A percentile compares a stretch with the other conserved stretches of the same genome.
Evolutionary conservation across 768 basidiomycete species (phyloP).

Genomic region (Suillus weaverae): DNA sequence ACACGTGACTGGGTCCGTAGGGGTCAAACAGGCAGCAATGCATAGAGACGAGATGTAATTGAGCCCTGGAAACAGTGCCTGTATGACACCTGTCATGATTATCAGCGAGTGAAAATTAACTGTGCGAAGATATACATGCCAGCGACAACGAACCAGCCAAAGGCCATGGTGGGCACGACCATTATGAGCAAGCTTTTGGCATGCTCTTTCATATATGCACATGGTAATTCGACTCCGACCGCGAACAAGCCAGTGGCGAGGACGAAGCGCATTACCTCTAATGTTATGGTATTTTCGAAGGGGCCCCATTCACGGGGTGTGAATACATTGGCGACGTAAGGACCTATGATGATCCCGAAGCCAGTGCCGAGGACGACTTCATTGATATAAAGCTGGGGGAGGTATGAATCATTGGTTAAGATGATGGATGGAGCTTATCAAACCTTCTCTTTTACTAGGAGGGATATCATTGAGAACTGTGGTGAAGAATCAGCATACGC

Average conservation of each 20-base stretch:
- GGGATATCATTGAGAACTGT: constrained; percentile 82
- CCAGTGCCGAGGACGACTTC: constrained; percentile 91
- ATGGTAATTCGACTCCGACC: constrained; percentile 91
- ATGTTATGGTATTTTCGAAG: constrained; percentile 60
- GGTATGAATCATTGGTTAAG: background rate
- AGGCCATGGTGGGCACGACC: constrained; percentile 83
- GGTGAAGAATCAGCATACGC: background rate
- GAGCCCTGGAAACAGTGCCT: constrained; percentile 69
- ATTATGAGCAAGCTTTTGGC: constrained; percentile 66
- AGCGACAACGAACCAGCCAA: constrained; percentile 79
- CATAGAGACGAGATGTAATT: constrained; percentile 76
- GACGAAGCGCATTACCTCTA: constrained; percentile 85
- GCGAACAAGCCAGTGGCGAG: constrained; percentile 93
- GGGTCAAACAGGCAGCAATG: constrained; percentile 87
- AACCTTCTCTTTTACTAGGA: constrained; percentile 82
- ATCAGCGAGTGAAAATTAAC: background rate
- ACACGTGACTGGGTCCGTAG: constrained; percentile 93
- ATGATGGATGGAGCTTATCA: constrained; percentile 6
- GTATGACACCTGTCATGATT: constrained; percentile 56
- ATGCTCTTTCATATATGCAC: constrained; percentile 79
- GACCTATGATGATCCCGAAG: constrained; percentile 63
- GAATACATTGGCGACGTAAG: constrained; percentile 68
- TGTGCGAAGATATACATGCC: constrained; percentile 39
- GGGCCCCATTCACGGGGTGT: constrained; percentile 75
- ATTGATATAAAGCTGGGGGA: constrained; percentile 75